A percentile compares a stretch with the other conserved stretches of the same genome.
Evolutionary conservation across 2,329 filamentous ascomycete genomes (phyloP).

Genomic region (Trichoderma sp.): DNA sequence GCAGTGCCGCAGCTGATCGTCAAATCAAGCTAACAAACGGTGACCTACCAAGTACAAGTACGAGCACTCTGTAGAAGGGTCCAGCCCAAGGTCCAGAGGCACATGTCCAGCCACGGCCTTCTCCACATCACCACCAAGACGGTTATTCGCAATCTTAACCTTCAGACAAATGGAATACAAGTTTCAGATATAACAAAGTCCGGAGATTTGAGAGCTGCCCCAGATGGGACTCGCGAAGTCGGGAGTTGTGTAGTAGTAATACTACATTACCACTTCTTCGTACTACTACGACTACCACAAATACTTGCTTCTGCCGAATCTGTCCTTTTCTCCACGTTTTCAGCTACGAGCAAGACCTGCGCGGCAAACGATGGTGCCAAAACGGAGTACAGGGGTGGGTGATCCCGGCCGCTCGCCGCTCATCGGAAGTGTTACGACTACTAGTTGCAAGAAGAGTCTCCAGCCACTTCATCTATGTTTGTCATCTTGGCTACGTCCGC

Average conservation of each 20-base stretch:
- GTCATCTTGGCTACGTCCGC: slow-evolving; percentile 6
- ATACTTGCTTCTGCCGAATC: neutral
- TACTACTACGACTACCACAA: too few species aligned
- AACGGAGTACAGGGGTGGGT: slow-evolving; percentile 9
- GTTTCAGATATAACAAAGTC: neutral
- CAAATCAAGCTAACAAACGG: slow-evolving; percentile 20
- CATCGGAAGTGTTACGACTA: slow-evolving; percentile 11
- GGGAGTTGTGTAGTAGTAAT: neutral
- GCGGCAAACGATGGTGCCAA: slow-evolving; percentile 4
- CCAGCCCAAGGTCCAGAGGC: slow-evolving; percentile 3
- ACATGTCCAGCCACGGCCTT: slow-evolving; percentile 1
- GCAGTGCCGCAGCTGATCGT: slow-evolving; percentile 25
- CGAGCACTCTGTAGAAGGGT: neutral
- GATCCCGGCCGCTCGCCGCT: slow-evolving; percentile 16
- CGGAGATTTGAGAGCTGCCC: slow-evolving; percentile 18
- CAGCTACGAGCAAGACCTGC: slow-evolving; percentile 16
- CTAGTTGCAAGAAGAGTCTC: slow-evolving; percentile 1
- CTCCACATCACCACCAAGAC: neutral
- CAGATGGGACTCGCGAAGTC: neutral
- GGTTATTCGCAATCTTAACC: neutral
- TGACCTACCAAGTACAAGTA: neutral
- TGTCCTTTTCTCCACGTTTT: slow-evolving; percentile 12
- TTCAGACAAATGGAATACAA: neutral
- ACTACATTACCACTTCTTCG: too few species aligned
- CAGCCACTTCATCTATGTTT: slow-evolving; percentile 9